phyloP scores from a whole-genome alignment of 192 early-diverging fungal genomes.

The Gonapodya sp. region DNA sequence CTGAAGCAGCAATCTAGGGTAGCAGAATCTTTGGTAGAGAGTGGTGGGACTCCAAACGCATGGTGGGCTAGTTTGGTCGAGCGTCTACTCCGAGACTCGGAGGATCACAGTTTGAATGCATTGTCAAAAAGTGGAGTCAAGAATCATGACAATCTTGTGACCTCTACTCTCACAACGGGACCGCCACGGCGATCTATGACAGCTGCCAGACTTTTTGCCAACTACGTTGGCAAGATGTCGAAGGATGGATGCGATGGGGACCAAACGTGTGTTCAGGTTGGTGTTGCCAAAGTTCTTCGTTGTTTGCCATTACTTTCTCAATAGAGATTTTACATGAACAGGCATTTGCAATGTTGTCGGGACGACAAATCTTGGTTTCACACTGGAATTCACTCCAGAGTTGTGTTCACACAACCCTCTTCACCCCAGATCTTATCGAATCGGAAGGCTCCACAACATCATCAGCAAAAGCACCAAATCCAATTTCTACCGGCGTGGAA shows the following conservation, averaged over 20 bases:
- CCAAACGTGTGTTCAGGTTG: background rate
- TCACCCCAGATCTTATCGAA: too few relatives aligned
- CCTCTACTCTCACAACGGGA: too few relatives aligned
- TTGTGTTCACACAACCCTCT: too few relatives aligned
- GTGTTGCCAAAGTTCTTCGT: background rate
- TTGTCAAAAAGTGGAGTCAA: background rate
- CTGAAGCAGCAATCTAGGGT: background rate
- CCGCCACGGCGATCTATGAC: background rate
- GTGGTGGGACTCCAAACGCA: background rate
- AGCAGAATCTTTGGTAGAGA: background rate
- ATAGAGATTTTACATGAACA: too few relatives aligned
- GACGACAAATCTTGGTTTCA: background rate
- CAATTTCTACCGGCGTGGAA: background rate
- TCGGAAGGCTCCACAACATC: background rate
- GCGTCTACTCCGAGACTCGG: background rate
- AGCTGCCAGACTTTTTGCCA: background rate
- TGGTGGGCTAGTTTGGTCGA: background rate
- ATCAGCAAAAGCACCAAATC: background rate
- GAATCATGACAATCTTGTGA: background rate
- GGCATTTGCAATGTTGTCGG: background rate
- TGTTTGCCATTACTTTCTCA: too few relatives aligned
- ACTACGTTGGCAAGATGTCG: background rate
- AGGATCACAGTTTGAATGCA: background rate
- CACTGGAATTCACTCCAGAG: background rate
- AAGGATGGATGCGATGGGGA: background rate